A percentile compares a stretch with the other conserved stretches of the same genome.
phyloP scores from a whole-genome alignment of 495 filamentous ascomycete genomes.

The Trichoderma gamsii region DNA sequence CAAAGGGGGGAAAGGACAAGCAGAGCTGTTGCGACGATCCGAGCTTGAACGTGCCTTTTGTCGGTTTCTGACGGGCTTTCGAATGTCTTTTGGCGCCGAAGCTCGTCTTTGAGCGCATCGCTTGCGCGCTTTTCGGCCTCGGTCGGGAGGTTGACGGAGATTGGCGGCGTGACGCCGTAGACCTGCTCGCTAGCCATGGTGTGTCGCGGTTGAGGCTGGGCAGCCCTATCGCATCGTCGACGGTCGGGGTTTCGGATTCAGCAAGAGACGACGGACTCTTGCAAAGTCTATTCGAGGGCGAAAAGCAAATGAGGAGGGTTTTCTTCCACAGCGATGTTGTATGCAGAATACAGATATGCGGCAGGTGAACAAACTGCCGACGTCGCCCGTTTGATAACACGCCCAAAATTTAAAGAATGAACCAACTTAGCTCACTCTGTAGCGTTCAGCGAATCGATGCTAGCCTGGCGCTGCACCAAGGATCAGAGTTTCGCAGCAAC shows the following conservation, averaged over 20 bases:
- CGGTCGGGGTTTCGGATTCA: background rate
- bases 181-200: constrained; percentile 25
- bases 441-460: background rate
- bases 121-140: constrained; percentile 66
- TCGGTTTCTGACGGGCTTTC: constrained; percentile 74
- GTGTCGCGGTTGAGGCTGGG: background rate
- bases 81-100: constrained; percentile 86
- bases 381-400: too few relatives aligned
- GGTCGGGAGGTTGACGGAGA: constrained; percentile 70
- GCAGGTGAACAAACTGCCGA: too few relatives aligned
- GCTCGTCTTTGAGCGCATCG: constrained; percentile 69
- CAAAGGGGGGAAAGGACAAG: background rate
- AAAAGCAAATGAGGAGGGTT: too few relatives aligned
- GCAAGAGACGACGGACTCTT: too few relatives aligned
- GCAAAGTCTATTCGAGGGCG: too few relatives aligned
- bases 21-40: background rate
- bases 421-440: too few relatives aligned
- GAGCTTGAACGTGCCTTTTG: constrained; percentile 52
- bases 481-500: background rate
- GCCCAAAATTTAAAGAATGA: too few relatives aligned
- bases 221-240: background rate
- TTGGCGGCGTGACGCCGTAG: constrained; percentile 80
- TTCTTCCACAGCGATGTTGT: too few relatives aligned
- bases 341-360: too few relatives aligned
- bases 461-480: background rate